Evolutionary conservation across 1,284 basidiomycete species (phyloP), one percentile per base, ranked within the genome.

Genomic region (Cutaneotrichosporon mucoides): DNA sequence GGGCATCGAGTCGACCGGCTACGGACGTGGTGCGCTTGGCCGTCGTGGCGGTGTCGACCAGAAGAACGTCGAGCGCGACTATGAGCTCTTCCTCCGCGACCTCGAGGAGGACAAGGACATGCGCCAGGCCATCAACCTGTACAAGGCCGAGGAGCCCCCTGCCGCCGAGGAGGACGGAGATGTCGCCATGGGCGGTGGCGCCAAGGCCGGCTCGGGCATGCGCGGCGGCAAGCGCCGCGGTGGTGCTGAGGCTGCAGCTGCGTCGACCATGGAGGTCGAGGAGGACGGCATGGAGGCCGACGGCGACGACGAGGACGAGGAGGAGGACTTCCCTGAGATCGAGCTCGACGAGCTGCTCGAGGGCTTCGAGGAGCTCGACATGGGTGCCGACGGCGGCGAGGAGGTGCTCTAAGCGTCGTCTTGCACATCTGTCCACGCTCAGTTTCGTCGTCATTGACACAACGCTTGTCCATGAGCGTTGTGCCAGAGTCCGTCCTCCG

Each of bases 31-130:
- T 62, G 88, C 94, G 4, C 86, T 96, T 42, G 93, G 93, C 1
- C 82, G 92, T 53, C 84, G 89, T 81, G 93, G 93, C 43, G 93
- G 93, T 46, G 81, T 92, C 54, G 94, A 98, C 77, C 85, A 88
- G 79, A 89, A 85, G 81, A 93, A 93, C 81, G 91, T 98, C 62
- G 93, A 98, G 74, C 87, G 91, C 73, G 95, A 98, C 74, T 99
- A 98, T 76, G 95, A 98, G 80, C 70, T 92, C 63, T 99, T 99
- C 86, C 81, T 99, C 78, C 84, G 90, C 54, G 94, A 98, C 70
- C 79, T 99, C 59, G 95, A 98, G 79, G 95, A 99, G 78, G 95
- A 99, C 79, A 88, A 89, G 53, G 95, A 98, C 82, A 82, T 98
- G 82, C 85, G 95, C 54, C 83, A 84, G 13, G 86, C 86, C 13